Evolutionary conservation across 352 stramenopile genomes (phyloP).

Genomic region (Phytophthora quininea): DNA sequence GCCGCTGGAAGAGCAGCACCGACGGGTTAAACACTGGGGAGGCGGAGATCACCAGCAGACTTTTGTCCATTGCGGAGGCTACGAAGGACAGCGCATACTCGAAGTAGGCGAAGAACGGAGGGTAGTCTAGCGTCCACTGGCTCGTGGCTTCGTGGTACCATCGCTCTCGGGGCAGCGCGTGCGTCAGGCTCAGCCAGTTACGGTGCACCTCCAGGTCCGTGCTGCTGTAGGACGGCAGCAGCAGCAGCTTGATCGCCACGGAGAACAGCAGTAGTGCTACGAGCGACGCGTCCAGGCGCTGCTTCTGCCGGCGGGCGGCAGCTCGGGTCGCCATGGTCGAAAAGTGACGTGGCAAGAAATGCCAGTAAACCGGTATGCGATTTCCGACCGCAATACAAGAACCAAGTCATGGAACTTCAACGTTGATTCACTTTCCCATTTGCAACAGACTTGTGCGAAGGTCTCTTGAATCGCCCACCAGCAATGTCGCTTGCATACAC

Average conservation of each 20-base stretch:
- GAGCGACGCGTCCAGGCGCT: conserved; percentile 46
- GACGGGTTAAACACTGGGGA: conserved; percentile 60
- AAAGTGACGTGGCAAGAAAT: neutral
- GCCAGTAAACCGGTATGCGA: neutral
- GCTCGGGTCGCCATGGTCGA: conserved; percentile 19
- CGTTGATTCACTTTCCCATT: too few species aligned
- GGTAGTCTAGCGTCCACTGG: conserved; percentile 99
- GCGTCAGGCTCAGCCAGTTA: conserved; percentile 98
- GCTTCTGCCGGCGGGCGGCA: conserved; percentile 16
- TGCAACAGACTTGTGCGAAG: too few species aligned
- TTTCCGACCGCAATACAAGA: neutral
- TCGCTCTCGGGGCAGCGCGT: conserved; percentile 76
- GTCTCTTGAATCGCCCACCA: too few species aligned
- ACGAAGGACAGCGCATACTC: conserved; percentile 90
- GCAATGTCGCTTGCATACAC: too few species aligned
- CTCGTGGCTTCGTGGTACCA: conserved; percentile 98
- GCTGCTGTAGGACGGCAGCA: conserved; percentile 93
- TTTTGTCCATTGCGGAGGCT: conserved; percentile 55
- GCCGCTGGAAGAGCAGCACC: conserved; percentile 91
- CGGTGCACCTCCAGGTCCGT: conserved; percentile 99
- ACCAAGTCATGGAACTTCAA: too few species aligned
- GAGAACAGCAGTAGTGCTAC: conserved; percentile 56
- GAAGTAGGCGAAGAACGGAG: conserved; percentile 97
- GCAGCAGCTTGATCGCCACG: conserved; percentile 85
- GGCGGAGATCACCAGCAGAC: conserved; percentile 70